Percentiles rank a stretch among this genome's conserved stretches.
Conservation (phyloP, 192 early-diverging fungal genomes). For the Coemansia sp. region DNA sequence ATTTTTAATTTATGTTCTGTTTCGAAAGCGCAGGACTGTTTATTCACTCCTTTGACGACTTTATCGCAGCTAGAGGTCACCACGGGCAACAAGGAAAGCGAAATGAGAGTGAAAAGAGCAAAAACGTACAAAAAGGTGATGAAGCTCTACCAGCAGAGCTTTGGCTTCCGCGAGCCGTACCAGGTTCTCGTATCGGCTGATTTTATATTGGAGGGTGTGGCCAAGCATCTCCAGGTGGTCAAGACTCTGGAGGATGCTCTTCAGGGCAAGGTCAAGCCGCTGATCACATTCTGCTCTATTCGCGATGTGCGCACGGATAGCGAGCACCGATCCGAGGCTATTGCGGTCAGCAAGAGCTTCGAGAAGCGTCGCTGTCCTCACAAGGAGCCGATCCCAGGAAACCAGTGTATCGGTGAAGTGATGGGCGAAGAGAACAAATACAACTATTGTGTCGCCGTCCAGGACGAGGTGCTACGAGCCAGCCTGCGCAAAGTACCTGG, state of each 20-base stretch:
- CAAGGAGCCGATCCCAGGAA: constrained; percentile 56
- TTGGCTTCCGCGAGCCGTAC: constrained; percentile 91
- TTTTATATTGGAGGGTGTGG: constrained; percentile 70
- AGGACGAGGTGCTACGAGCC: constrained; percentile 67
- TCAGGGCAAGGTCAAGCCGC: constrained; percentile 63
- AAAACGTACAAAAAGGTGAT: constrained; percentile 82
- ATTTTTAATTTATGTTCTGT: background rate
- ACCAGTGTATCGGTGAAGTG: constrained; percentile 72
- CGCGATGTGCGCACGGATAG: constrained; percentile 68
- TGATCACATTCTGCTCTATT: constrained; percentile 73
- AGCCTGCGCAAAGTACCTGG: constrained; percentile 70
- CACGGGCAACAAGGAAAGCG: background rate
- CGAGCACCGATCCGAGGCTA: constrained; percentile 60
- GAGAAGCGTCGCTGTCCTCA: constrained; percentile 84
- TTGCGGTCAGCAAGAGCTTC: constrained; percentile 61
- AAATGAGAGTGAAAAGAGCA: constrained; percentile 81
- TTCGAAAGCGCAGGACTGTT: background rate
- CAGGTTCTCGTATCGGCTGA: constrained; percentile 84
- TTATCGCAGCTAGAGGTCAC: background rate
- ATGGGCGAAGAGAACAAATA: constrained; percentile 74
- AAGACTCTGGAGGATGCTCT: constrained; percentile 65
- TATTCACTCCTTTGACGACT: background rate
- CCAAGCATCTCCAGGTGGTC: constrained; percentile 63
- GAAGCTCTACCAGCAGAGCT: constrained; percentile 74
- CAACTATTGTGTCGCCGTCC: constrained; percentile 84